phyloP scores from a whole-genome alignment of 2,329 filamentous ascomycete species.

The Claviceps citrina region DNA sequence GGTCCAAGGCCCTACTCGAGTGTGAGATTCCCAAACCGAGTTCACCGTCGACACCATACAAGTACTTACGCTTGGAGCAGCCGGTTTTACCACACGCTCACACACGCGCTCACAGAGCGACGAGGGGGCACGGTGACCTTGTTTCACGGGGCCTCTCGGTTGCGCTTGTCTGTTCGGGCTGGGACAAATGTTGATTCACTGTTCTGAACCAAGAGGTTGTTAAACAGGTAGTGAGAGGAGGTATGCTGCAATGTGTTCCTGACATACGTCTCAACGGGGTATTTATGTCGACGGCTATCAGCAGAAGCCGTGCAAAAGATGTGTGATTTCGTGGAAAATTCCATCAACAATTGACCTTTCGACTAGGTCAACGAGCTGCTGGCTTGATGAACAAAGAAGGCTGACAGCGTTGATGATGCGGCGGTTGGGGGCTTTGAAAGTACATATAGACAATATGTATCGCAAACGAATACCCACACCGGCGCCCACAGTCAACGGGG shows the following conservation, averaged over 20 bases:
- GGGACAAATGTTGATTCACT: background rate
- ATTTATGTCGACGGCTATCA: background rate
- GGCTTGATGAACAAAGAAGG: background rate
- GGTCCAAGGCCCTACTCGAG: background rate
- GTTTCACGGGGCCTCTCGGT: background rate
- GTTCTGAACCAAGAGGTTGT: too few species aligned
- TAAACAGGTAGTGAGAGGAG: too few species aligned
- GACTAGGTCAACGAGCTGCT: background rate
- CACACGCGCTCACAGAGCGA: background rate
- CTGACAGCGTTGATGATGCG: background rate
- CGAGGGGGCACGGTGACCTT: background rate
- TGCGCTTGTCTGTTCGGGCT: background rate
- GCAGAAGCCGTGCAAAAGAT: background rate
- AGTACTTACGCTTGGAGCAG: background rate
- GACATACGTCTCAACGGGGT: background rate
- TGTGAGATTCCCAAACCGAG: background rate
- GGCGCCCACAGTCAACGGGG: constrained; percentile 5
- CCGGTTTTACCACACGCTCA: background rate
- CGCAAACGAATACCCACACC: constrained; percentile 1
- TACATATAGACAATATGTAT: constrained; percentile 8
- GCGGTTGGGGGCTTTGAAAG: constrained; percentile 8
- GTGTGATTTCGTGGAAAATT: background rate
- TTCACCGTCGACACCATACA: background rate
- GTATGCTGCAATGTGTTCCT: background rate
- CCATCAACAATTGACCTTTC: background rate